These are phyloP conservation scores for Cucumis melo DNA, from an alignment of 306 rosid genomes.

Conservation along the genomic window DNA sequence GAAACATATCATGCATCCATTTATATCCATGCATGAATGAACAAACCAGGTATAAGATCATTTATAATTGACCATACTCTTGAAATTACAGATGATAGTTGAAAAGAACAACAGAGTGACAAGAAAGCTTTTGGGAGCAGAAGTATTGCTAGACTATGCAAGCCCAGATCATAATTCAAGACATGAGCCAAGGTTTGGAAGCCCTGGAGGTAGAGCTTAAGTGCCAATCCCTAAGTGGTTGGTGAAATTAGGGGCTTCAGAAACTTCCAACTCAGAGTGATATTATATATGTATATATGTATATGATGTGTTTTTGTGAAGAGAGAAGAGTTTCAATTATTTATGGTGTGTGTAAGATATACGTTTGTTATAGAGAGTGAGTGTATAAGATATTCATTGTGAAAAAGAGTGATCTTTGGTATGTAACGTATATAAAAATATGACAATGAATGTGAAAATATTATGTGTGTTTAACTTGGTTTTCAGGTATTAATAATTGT, in stretches of 20 bases:
- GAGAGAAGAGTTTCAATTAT: not conserved
- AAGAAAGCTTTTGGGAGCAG: conserved; percentile 30
- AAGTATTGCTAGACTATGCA: conserved; percentile 27
- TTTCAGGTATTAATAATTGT: not conserved
- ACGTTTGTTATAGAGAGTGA: not conserved
- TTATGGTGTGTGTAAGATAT: not conserved
- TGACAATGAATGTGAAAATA: not conserved
- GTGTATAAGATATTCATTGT: not conserved
- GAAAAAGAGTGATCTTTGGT: not conserved
- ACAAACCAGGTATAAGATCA: not conserved
- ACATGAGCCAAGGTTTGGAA: conserved; percentile 22
- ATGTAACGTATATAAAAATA: not conserved
- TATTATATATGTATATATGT: not conserved
- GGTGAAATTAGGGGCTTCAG: not conserved
- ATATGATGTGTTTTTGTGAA: not conserved
- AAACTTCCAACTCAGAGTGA: not conserved
- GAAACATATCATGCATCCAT: not conserved
- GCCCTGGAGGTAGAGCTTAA: conserved; percentile 12
- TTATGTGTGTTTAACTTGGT: not conserved
- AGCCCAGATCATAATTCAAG: conserved; percentile 19
- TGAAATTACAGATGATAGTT: conserved; percentile 1
- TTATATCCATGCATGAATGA: not conserved
- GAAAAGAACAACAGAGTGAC: conserved; percentile 11
- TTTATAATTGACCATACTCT: not conserved
- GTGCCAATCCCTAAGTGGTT: not conserved